Conservation (phyloP, 2,329 filamentous ascomycete genomes). For the Neospermospora avenae region DNA sequence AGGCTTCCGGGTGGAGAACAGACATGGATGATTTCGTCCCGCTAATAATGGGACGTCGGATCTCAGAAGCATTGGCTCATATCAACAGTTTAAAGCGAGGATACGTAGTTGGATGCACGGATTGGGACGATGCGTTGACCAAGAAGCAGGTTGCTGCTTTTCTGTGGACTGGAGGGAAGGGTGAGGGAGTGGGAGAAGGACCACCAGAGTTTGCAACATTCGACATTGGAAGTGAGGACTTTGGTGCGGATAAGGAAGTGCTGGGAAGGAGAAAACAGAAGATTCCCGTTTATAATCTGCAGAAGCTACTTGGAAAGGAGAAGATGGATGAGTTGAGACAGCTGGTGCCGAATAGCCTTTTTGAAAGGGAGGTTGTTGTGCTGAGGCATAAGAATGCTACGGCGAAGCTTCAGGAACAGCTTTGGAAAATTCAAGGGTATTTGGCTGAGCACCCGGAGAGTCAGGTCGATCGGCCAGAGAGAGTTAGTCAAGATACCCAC, state of each 20-base stretch:
- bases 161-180: constrained; percentile 26
- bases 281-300: constrained; percentile 52
- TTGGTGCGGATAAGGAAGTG: background rate
- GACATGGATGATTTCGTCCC: constrained; percentile 57
- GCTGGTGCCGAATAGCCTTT: constrained; percentile 21
- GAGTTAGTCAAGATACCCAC: background rate
- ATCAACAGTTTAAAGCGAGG: constrained; percentile 36
- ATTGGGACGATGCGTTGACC: constrained; percentile 44
- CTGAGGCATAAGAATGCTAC: constrained; percentile 42
- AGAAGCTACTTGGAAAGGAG: constrained; percentile 48
- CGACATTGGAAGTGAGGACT: constrained; percentile 33
- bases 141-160: constrained; percentile 33
- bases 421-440: constrained; percentile 61
- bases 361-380: constrained; percentile 39
- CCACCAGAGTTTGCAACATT: constrained; percentile 45
- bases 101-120: constrained; percentile 42
- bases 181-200: constrained; percentile 18
- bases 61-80: constrained; percentile 45
- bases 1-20: constrained; percentile 40
- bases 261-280: constrained; percentile 34
- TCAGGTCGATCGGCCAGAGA: background rate
- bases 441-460: constrained; percentile 28
- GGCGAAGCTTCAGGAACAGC: constrained; percentile 44
- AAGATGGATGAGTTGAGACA: constrained; percentile 41
- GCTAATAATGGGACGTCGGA: constrained; percentile 45